Percentiles rank a stretch among this genome's conserved stretches.
Evolutionary conservation across 441 rosid genomes (phyloP).

Genomic region (Pelargonium myrrhifolium): DNA sequence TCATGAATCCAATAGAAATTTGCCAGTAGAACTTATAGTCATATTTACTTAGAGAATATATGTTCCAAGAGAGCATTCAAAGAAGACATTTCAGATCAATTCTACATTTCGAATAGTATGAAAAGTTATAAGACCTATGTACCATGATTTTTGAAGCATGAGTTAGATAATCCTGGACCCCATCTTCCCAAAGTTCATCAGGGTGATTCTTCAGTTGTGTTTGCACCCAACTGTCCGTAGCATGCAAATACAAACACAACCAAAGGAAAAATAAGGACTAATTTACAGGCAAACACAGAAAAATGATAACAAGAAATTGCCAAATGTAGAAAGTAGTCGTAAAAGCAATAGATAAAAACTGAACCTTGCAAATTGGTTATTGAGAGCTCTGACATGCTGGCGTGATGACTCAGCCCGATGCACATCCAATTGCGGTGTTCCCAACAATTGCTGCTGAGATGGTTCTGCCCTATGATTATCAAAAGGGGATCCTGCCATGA

Average conservation of each 20-base stretch:
- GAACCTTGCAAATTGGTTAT: constrained; percentile 87
- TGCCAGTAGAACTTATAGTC: not conserved
- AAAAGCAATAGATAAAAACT: constrained; percentile 5
- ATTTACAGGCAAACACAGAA: not conserved
- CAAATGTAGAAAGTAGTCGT: not conserved
- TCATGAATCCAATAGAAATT: too few relatives aligned
- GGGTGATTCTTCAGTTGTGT: constrained; percentile 81
- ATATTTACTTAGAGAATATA: not conserved
- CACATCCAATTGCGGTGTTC: constrained; percentile 36
- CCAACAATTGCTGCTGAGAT: constrained; percentile 35
- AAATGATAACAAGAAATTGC: not conserved
- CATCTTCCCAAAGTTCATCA: constrained; percentile 98
- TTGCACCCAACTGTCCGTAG: constrained; percentile 77
- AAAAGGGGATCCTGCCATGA: constrained; percentile 46
- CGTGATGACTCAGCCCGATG: constrained; percentile 65
- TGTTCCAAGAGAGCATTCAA: not conserved
- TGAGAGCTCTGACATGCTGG: constrained; percentile 91
- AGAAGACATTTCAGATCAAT: not conserved
- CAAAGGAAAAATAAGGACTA: not conserved
- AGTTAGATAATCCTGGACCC: constrained; percentile 60
- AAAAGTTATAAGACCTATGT: constrained; percentile 2
- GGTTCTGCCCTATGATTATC: constrained; percentile 50
- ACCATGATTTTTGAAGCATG: constrained; percentile 78
- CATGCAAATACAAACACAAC: not conserved
- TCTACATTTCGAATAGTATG: not conserved